A percentile compares a stretch with the other conserved stretches of the same genome.
Conservation (phyloP, 1,284 basidiomycete species). For the Apiotrichum sp. region DNA sequence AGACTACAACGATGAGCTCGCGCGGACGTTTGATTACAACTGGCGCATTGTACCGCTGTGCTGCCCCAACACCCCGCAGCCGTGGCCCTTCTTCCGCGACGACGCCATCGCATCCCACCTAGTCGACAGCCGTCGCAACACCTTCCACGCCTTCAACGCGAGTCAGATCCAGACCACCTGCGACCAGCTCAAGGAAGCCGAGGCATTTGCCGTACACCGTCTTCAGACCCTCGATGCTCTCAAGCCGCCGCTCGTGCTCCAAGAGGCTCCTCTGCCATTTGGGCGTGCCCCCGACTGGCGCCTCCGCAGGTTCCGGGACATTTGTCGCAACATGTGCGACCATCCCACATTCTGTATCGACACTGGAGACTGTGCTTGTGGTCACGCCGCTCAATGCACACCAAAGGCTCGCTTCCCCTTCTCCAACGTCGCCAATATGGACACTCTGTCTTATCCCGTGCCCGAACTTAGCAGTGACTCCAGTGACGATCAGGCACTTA, state of each 20-base stretch:
- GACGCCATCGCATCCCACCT: constrained; percentile 28
- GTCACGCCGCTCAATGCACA: constrained; percentile 18
- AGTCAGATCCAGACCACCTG: constrained; percentile 21
- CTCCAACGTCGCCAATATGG: constrained; percentile 21
- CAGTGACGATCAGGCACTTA: constrained; percentile 4
- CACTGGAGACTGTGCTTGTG: constrained; percentile 34
- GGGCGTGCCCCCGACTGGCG: constrained; percentile 25
- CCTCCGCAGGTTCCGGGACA: constrained; percentile 6
- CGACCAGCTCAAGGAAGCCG: constrained; percentile 11
- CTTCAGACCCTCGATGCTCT: constrained; percentile 10
- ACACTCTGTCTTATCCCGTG: constrained; percentile 24
- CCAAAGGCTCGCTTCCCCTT: constrained; percentile 25
- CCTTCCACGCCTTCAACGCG: constrained; percentile 16
- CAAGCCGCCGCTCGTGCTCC: constrained; percentile 6
- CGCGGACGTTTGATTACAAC: not conserved
- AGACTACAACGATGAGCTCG: too few species aligned
- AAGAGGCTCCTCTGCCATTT: constrained; percentile 13
- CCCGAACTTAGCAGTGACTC: not conserved
- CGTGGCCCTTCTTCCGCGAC: constrained; percentile 32
- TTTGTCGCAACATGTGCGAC: constrained; percentile 32
- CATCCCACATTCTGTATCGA: constrained; percentile 35
- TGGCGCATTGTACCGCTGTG: constrained; percentile 27
- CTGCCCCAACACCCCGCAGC: constrained; percentile 20
- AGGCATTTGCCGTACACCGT: constrained; percentile 7
- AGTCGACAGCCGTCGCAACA: constrained; percentile 15